A percentile compares a stretch with the other conserved stretches of the same genome.
These are phyloP conservation scores for Cercis canadensis DNA, from an alignment of 306 rosid species.

Conservation along the genomic window DNA sequence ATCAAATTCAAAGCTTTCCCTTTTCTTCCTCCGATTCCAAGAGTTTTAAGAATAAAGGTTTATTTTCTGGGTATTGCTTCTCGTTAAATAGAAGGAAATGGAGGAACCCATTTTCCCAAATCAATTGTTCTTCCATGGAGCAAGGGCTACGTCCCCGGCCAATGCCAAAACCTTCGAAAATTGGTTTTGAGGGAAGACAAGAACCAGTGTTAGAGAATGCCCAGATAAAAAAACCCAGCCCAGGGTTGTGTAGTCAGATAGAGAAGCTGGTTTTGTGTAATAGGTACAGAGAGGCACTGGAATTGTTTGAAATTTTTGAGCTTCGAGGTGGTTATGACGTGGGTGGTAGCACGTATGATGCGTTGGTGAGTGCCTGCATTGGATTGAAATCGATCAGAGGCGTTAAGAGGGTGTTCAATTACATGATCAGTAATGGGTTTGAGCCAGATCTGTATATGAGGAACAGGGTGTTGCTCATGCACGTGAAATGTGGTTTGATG, in stretches of 20 bases:
- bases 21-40: constrained; percentile 36
- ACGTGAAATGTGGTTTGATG: constrained; percentile 76
- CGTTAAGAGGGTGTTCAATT: constrained; percentile 69
- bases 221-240: constrained; percentile 42
- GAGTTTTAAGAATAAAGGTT: constrained; percentile 18
- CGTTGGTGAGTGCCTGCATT: constrained; percentile 74
- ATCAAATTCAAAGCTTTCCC: constrained; percentile 43
- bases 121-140: constrained; percentile 60
- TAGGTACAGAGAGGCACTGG: constrained; percentile 68
- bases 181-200: constrained; percentile 37
- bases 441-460: constrained; percentile 69
- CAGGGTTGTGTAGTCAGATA: constrained; percentile 67
- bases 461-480: constrained; percentile 79
- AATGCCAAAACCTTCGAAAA: constrained; percentile 44
- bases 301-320: constrained; percentile 85
- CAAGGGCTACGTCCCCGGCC: constrained; percentile 59
- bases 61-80: constrained; percentile 45
- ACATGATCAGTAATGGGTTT: constrained; percentile 61
- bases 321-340: constrained; percentile 53
- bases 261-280: constrained; percentile 71
- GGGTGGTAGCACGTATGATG: constrained; percentile 64
- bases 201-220: constrained; percentile 38
- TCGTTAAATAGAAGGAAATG: constrained; percentile 37
- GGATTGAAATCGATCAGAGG: constrained; percentile 67
- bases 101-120: constrained; percentile 43